Conservation (phyloP, 805 yeast species). For the Metschnikowia dekortorum region DNA sequence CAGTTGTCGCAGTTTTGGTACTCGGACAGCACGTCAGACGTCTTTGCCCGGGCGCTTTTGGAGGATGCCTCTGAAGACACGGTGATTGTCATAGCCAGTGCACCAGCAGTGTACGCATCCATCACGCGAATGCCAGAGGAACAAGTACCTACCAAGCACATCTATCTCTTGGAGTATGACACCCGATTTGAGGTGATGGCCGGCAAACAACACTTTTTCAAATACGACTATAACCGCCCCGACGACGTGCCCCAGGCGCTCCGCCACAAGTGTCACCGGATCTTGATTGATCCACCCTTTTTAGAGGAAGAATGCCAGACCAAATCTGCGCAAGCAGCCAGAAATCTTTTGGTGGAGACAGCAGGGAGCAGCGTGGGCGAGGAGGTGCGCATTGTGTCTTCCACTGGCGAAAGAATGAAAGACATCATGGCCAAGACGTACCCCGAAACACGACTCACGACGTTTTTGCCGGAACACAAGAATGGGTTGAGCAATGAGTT, state of each 20-base stretch:
- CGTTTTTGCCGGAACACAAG: conserved; percentile 73
- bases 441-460: conserved; percentile 60
- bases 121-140: conserved; percentile 49
- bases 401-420: conserved; percentile 88
- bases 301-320: conserved; percentile 77
- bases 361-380: conserved; percentile 39
- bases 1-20: conserved; percentile 93
- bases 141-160: conserved; percentile 59
- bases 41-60: conserved; percentile 63
- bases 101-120: conserved; percentile 91
- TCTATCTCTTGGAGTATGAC: conserved; percentile 77
- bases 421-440: conserved; percentile 56
- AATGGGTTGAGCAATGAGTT: conserved; percentile 87
- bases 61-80: conserved; percentile 74
- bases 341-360: conserved; percentile 47
- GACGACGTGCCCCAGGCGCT: conserved; percentile 52
- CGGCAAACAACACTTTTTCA: conserved; percentile 60
- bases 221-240: conserved; percentile 75
- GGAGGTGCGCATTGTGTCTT: conserved; percentile 55
- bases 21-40: conserved; percentile 64
- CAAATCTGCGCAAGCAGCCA: conserved; percentile 53
- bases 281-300: conserved; percentile 86
- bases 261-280: conserved; percentile 60
- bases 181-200: conserved; percentile 70
- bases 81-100: conserved; percentile 72